phyloP scores from a whole-genome alignment of 2,329 filamentous ascomycete genomes.

The Hypomyces perniciosus region DNA sequence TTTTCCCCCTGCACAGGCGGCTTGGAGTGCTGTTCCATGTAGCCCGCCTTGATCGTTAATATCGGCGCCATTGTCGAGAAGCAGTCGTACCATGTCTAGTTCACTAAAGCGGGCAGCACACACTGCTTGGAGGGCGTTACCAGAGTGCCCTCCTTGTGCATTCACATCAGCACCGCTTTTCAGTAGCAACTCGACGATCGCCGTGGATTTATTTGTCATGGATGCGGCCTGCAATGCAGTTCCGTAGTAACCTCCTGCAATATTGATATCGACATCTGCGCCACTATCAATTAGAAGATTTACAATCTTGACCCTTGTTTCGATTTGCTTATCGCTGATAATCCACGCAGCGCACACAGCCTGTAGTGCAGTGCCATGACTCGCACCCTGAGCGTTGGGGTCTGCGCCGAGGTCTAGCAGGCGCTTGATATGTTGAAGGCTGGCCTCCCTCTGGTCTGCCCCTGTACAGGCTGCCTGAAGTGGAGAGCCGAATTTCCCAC shows the following conservation, averaged over 20 bases:
- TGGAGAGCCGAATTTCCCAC: not conserved
- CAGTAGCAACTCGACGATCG: not conserved
- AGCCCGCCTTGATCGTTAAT: not conserved
- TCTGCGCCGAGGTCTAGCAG: not conserved
- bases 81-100: not conserved
- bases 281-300: not conserved
- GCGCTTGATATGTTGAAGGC: no score
- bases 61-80: conserved; percentile 3
- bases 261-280: not conserved
- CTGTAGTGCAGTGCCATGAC: not conserved
- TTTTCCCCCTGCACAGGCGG: not conserved
- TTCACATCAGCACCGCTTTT: not conserved
- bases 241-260: not conserved
- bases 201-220: not conserved
- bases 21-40: not conserved
- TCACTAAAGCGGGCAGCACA: not conserved
- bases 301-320: not conserved
- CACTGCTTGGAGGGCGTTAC: not conserved
- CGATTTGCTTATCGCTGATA: no score
- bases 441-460: no score
- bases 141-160: not conserved
- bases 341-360: not conserved
- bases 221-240: not conserved
- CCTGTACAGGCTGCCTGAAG: not conserved
- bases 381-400: not conserved